Evolutionary conservation across 1,284 basidiomycete genomes (phyloP), one percentile per base, ranked within the genome.

Genomic region (Sporisorium scitamineum): DNA sequence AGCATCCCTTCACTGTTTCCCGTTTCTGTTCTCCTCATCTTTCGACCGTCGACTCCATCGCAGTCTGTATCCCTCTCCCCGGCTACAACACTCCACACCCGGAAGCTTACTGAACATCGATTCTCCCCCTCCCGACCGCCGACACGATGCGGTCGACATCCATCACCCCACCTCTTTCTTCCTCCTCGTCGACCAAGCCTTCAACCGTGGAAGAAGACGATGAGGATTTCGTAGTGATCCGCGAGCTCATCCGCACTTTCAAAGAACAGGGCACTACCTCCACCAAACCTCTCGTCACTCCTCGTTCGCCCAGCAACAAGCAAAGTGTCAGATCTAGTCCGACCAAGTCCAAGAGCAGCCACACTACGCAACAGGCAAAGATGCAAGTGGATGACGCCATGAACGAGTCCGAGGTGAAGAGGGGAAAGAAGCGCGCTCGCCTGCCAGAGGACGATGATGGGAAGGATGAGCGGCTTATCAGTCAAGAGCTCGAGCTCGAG

Each of bases 151-250:
- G 52, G 26, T 54, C 59, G 32, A 54, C 59, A 7, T 45, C 65
- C 16, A n/a, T 37, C 13, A 55, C 52, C 29, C 56, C 56, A 3
- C 52, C 57, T 18, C 53, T 54, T 10, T 39, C 39, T n/a, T 54
- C 48, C 1, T 5, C 18, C 53, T 14, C 14, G 6, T 6, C 32
- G n/a, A 22, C 24, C 26, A 20, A 11, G 18, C 24, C 44, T 26
- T 8, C 2, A 0, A 7, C 14, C 0, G 10, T n/a, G 54, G 37
- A 22, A 39, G 18, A 54, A 29, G 53, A 29, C 11, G 20, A 26
- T 13, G 52, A 48, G n/a, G 60, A 61, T 10, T 42, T 62, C n/a
- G 24, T 52, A 2, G 39, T 62, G 18, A 50, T 69, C 45, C 50
- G 59, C 26, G 55, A 62, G 11, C 44, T 39, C 26, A 13, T 45